Conservation (phyloP, 2,329 filamentous ascomycete species). For the Eutypa lata region DNA sequence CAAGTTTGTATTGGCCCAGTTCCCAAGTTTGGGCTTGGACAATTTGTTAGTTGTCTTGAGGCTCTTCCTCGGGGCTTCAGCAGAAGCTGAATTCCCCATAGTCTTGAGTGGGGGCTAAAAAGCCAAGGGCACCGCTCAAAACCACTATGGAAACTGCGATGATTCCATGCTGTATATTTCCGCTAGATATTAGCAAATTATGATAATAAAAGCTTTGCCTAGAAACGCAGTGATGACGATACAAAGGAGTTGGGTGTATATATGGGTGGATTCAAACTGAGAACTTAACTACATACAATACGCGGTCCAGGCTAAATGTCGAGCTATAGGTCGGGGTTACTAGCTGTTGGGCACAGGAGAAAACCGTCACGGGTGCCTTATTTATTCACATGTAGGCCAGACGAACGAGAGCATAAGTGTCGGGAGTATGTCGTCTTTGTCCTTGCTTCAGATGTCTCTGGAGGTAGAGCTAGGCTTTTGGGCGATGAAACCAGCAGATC, state of each 20-base stretch:
- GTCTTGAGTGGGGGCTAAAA: constrained; percentile 16
- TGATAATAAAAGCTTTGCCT: constrained; percentile 26
- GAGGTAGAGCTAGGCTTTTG: not conserved
- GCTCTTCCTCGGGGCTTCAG: constrained; percentile 36
- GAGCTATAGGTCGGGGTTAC: not conserved
- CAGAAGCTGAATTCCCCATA: constrained; percentile 52
- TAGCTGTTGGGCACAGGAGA: not conserved
- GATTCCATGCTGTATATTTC: constrained; percentile 37
- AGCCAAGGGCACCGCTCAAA: constrained; percentile 27
- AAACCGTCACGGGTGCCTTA: not conserved
- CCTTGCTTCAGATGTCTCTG: not conserved
- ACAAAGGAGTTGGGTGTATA: not conserved
- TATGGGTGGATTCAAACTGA: not conserved
- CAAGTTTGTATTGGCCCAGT: constrained; percentile 39
- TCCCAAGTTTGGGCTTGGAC: constrained; percentile 46
- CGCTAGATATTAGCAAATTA: constrained; percentile 25
- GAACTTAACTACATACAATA: not conserved
- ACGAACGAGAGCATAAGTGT: not conserved
- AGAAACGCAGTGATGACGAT: constrained; percentile 10
- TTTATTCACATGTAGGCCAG: not conserved
- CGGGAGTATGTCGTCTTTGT: not conserved
- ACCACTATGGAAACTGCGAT: constrained; percentile 35
- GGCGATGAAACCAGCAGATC: not conserved
- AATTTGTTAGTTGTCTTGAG: constrained; percentile 44
- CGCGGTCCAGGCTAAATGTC: not conserved